A percentile compares a stretch with the other conserved stretches of the same genome.
Evolutionary conservation across 2,329 filamentous ascomycete genomes (phyloP).

Genomic region (Aspergillus luchuensis): DNA sequence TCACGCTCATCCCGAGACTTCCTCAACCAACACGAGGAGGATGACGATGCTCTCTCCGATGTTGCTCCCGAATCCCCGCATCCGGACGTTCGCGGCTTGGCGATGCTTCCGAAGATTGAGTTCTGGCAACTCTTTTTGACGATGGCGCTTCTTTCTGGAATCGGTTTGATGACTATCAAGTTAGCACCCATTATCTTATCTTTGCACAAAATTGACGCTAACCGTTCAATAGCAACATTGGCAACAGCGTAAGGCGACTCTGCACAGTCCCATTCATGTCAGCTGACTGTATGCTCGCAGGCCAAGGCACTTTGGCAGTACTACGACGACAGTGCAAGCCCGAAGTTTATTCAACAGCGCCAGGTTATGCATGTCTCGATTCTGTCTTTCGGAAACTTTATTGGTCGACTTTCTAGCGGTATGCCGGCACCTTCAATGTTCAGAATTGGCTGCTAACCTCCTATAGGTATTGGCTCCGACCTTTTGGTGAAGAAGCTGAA

Average conservation of each 20-base stretch:
- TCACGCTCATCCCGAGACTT: slow-evolving; percentile 57
- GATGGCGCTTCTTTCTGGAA: slow-evolving; percentile 87
- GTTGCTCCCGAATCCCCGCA: slow-evolving; percentile 70
- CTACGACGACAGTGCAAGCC: slow-evolving; percentile 71
- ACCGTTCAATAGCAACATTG: slow-evolving; percentile 73
- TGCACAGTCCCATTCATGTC: not conserved
- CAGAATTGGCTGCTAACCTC: not conserved
- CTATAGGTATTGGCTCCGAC: slow-evolving; percentile 80
- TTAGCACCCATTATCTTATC: slow-evolving; percentile 38
- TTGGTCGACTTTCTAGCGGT: slow-evolving; percentile 77
- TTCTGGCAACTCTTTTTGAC: slow-evolving; percentile 92
- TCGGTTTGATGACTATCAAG: slow-evolving; percentile 99
- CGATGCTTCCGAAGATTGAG: slow-evolving; percentile 69
- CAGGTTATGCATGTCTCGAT: slow-evolving; percentile 94
- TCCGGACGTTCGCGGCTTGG: slow-evolving; percentile 86
- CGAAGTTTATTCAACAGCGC: slow-evolving; percentile 74
- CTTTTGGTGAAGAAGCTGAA: slow-evolving; percentile 78
- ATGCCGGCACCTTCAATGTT: slow-evolving; percentile 27
- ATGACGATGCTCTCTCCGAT: slow-evolving; percentile 58
- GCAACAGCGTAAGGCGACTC: slow-evolving; percentile 66
- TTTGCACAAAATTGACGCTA: slow-evolving; percentile 27
- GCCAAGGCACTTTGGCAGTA: slow-evolving; percentile 82
- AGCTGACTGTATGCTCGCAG: slow-evolving; percentile 29
- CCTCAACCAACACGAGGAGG: slow-evolving; percentile 25
- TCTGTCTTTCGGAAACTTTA: slow-evolving; percentile 84